Evolutionary conservation across 768 basidiomycete genomes (phyloP), one percentile per base, ranked within the genome.

Genomic region (Xerocomellus amylosporus): DNA sequence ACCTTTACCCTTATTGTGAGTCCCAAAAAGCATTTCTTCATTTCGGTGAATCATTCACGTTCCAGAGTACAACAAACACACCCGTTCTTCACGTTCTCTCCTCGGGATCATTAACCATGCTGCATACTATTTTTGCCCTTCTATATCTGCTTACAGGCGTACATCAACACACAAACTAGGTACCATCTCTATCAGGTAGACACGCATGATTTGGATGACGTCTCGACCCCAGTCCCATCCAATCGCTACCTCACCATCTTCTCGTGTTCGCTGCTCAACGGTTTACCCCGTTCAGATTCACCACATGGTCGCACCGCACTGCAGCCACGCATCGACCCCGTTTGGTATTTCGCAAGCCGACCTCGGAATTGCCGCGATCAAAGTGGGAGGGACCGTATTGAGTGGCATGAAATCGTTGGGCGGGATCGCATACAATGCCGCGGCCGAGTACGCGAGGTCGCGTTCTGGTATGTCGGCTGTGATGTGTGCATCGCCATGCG

Each of bases 371-470:
- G 75, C 83, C 10, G 84, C 85, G 10, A 60, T 80, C 49, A 82
- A 77, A 58, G 79, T 85, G 3, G 84, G 85, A 19, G 84, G 81
- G 30, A 80, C 75, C 26, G 75, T 88, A 8, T 69, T 87, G 53
- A 83, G 77, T 58, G 85, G 86, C 20, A 79, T 88, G 77, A 79
- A 80, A 64, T 79, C 79, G 8, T 65, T 87, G 2, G 82, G 86
- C 2, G 85, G 84, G n/a, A 74, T 83, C 60, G 87, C 86, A 2
- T 75, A 79, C 33, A 75, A 75, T 17, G 82, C 81, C 34, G 77
- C 75, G 14, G 34, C 67, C 20, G 59, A 73, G 48, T 76, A 75
- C 52, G 80, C 81, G 17, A 72, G 60, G 37, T 68, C 73, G 12
- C 68, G 67, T 31, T 67, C 61, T 40, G 56, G 53, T 14, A n/a